A percentile compares a stretch with the other conserved stretches of the same genome.
Evolutionary conservation across 2,329 filamentous ascomycete genomes (phyloP).

Genomic region (Aspergillus ibericus): DNA sequence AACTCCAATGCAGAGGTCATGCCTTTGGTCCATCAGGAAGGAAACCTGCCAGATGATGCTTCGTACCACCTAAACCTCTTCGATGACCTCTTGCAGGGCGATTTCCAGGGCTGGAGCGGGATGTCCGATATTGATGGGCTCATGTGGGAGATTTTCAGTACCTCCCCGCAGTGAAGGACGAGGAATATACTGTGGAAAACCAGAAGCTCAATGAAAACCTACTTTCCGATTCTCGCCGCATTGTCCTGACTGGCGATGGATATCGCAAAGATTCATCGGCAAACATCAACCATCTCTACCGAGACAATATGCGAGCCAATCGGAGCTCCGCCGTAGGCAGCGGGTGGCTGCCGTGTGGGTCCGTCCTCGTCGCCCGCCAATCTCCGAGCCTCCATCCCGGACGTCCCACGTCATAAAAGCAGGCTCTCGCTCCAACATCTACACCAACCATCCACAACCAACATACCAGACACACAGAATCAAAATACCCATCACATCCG

Average conservation of each 20-base stretch:
- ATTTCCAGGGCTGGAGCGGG: constrained; percentile 26
- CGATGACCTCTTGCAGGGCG: constrained; percentile 25
- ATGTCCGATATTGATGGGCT: constrained; percentile 31
- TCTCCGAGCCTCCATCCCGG: background rate
- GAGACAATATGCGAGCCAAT: background rate
- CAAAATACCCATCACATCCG: too few relatives aligned
- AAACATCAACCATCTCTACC: too few relatives aligned
- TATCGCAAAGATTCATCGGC: too few relatives aligned
- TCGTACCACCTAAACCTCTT: constrained; percentile 12
- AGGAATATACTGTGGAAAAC: background rate
- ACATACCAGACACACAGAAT: background rate
- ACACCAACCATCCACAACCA: background rate
- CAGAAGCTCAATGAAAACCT: too few relatives aligned
- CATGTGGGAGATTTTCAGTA: constrained; percentile 30
- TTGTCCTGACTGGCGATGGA: too few relatives aligned
- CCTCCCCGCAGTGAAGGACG: background rate
- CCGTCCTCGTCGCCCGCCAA: background rate
- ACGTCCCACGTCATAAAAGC: background rate
- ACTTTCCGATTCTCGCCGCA: too few relatives aligned
- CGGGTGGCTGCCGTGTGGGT: background rate
- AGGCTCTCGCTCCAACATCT: background rate
- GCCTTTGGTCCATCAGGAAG: background rate
- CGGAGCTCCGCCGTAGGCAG: background rate
- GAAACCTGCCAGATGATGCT: too few relatives aligned
- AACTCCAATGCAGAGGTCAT: background rate